phyloP scores from a whole-genome alignment of 1,284 basidiomycete species.

The Ustilago nuda region DNA sequence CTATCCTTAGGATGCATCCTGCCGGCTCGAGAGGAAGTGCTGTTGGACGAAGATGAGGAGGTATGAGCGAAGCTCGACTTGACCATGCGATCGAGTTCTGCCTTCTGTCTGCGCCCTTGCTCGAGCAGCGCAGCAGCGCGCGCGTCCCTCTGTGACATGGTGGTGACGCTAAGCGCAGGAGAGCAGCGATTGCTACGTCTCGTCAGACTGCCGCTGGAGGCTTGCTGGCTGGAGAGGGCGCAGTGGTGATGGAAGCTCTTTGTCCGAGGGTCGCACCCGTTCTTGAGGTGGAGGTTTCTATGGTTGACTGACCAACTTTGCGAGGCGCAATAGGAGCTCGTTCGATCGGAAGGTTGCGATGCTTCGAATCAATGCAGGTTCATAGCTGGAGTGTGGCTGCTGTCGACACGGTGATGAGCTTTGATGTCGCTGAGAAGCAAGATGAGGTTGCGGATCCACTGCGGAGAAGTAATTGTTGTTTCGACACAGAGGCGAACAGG shows the following conservation, averaged over 20 bases:
- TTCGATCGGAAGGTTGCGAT: not conserved
- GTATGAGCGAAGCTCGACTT: conserved; percentile 39
- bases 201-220: not conserved
- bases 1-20: conserved; percentile 32
- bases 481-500: conserved; percentile 8
- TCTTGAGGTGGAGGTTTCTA: conserved; percentile 15
- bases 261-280: conserved; percentile 26
- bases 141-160: conserved; percentile 40
- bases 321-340: not conserved
- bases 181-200: too few species aligned
- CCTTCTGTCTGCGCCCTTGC: conserved; percentile 50
- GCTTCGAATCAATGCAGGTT: not conserved
- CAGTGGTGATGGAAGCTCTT: not conserved
- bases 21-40: conserved; percentile 33
- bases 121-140: conserved; percentile 46
- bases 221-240: not conserved
- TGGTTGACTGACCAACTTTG: not conserved
- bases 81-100: conserved; percentile 48
- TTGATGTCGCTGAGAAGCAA: conserved; percentile 15
- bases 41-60: conserved; percentile 16
- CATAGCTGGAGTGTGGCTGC: not conserved
- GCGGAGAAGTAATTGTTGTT: not conserved
- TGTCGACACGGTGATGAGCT: not conserved
- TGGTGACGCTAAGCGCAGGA: not conserved
- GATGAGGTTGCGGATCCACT: not conserved